These are phyloP conservation scores for Tolypocladium ovalisporum DNA, from an alignment of 2,329 filamentous ascomycete genomes.

Conservation along the genomic window DNA sequence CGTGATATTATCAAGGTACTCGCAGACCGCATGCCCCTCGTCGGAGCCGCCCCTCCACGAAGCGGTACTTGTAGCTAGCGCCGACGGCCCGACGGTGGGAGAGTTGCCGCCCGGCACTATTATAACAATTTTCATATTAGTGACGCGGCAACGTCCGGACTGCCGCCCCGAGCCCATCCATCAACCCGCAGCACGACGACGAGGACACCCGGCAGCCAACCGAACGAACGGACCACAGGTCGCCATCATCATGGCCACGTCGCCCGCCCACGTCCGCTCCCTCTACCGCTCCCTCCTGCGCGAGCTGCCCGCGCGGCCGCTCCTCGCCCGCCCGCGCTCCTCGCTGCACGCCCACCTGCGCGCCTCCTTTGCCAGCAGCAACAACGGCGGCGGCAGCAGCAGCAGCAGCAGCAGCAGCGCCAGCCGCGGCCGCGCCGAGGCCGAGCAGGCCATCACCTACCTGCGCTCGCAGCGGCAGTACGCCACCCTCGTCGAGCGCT, in stretches of 20 bases:
- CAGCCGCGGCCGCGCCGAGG: conserved; percentile 22
- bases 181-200: not conserved
- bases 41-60: not conserved
- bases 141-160: not conserved
- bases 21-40: not conserved
- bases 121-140: not conserved
- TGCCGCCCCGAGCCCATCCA: not conserved
- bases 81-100: not conserved
- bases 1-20: too few relatives aligned
- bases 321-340: conserved; percentile 47
- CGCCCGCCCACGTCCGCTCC: conserved; percentile 49
- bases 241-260: conserved; percentile 20
- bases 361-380: conserved; percentile 17
- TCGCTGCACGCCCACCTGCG: conserved; percentile 24
- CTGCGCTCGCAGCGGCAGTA: conserved; percentile 80
- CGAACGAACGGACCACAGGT: too few relatives aligned
- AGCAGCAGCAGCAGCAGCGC: conserved; percentile 12
- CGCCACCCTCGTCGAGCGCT: conserved; percentile 70
- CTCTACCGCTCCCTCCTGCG: conserved; percentile 84
- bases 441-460: conserved; percentile 73
- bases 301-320: conserved; percentile 62
- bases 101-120: not conserved
- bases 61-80: not conserved
- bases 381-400: conserved; percentile 11
- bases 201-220: not conserved